Base-by-base conservation (phyloP, 306 rosid genomes). In the Myrica gale region DNA sequence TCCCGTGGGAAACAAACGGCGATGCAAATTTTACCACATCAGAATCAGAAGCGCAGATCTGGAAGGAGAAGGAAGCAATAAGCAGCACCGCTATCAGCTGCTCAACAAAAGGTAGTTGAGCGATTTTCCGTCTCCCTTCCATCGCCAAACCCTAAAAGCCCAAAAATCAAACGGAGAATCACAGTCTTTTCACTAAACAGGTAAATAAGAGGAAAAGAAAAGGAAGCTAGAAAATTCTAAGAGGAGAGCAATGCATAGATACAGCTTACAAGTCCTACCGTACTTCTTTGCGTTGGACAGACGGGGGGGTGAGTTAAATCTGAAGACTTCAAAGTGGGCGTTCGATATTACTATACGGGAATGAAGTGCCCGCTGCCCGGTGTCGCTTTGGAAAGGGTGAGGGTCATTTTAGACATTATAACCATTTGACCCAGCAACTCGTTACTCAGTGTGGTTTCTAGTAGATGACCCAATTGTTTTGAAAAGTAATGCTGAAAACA, bases 21-120 rank as follows among this genome's bases (percentile, higher is more conserved):
- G 39, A 51, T 5, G 11, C 57, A 46, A 74, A 13, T 0, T 54
- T 74, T 68, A 79, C 70, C 63, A 39, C 57, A 47, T 66, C 70
- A 15, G 65, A 41, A n/a, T 77, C 73, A 72, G 73, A 79, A 41
- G 71, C 69, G 9, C 65, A 50, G 74, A 74, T 79, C 79, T 68
- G 65, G 16, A n/a, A 57, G 68, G 78, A n/a, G 6, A 69, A 74
- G 75, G 45, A 79, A 60, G 65, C 56, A 45, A 74, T 17, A 9
- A 68, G 73, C 47, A 79, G 46, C 15, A 73, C 26, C 39, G 70
- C 70, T 4, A 65, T 16, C 20, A 42, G 6, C 70, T 9, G 6
- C 63, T 9, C 21, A 53, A 17, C 58, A 6, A 16, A 2, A 1
- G 58, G 63, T 4, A 66, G 51, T 10, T n/a, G 47, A 65, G 9